Conservation (phyloP, 495 filamentous ascomycete genomes). For the Staphylotrichum tortipilum region DNA sequence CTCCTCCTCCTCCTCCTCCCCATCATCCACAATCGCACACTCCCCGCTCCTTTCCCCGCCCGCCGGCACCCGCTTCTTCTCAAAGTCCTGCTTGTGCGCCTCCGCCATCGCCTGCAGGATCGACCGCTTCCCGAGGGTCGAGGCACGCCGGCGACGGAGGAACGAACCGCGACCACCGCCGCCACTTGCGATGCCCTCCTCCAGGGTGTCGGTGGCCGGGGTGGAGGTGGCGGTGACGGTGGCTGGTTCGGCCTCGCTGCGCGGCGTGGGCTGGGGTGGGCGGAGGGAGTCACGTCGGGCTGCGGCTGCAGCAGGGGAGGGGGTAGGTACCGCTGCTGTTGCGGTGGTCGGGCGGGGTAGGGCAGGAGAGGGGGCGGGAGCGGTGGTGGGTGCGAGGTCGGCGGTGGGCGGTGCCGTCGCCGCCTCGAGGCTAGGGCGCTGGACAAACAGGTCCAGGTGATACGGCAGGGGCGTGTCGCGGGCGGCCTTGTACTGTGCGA, state of each 20-base stretch:
- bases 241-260: background rate
- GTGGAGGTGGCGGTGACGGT: background rate
- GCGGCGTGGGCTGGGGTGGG: background rate
- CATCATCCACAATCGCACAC: background rate
- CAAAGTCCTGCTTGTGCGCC: slow-evolving; percentile 83
- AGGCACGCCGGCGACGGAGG: slow-evolving; percentile 21
- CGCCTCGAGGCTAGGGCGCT: slow-evolving; percentile 19
- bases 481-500: slow-evolving; percentile 72
- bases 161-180: slow-evolving; percentile 23
- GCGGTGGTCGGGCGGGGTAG: background rate
- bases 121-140: slow-evolving; percentile 39
- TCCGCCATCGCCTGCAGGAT: slow-evolving; percentile 51
- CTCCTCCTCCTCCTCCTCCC: slow-evolving; percentile 6
- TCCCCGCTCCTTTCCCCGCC: slow-evolving; percentile 1
- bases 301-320: too few relatives aligned
- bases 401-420: background rate
- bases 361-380: background rate
- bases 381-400: background rate
- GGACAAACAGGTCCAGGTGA: slow-evolving; percentile 38
- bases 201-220: background rate
- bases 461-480: slow-evolving; percentile 79
- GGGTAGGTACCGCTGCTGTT: background rate
- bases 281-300: background rate
- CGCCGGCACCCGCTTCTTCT: slow-evolving; percentile 54
- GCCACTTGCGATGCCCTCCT: background rate